Evolutionary conservation across 345 rosid species (phyloP).

Genomic region (Salix brachista): DNA sequence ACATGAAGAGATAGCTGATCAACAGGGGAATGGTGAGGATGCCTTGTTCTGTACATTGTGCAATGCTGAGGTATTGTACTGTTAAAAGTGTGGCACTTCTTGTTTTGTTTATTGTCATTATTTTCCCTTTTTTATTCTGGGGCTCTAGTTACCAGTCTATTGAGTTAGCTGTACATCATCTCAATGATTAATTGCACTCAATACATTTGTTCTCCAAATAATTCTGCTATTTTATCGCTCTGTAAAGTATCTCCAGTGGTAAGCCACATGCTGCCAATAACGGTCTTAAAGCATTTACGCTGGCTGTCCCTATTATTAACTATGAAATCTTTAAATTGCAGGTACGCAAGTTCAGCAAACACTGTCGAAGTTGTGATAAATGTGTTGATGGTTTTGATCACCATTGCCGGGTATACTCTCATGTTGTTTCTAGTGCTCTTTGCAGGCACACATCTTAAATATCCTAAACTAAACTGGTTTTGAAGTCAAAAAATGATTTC

Average conservation of each 20-base stretch:
- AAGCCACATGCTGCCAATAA: neutral
- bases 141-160: neutral
- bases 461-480: slow-evolving; percentile 8
- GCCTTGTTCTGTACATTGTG: slow-evolving; percentile 93
- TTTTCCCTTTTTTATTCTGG: neutral
- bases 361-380: slow-evolving; percentile 94
- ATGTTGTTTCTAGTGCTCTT: slow-evolving; percentile 12
- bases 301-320: neutral
- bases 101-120: neutral
- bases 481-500: neutral
- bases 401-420: slow-evolving; percentile 77
- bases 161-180: neutral
- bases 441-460: slow-evolving; percentile 7
- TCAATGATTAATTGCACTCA: neutral
- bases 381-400: slow-evolving; percentile 98
- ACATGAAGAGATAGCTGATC: slow-evolving; percentile 47
- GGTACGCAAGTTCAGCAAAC: slow-evolving; percentile 96
- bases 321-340: slow-evolving; percentile 27
- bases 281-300: neutral
- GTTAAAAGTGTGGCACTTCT: neutral
- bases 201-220: neutral
- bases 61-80: slow-evolving; percentile 76
- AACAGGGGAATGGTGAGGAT: slow-evolving; percentile 59
- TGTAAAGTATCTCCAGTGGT: neutral
- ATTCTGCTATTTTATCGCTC: neutral